Base-by-base conservation (phyloP, 2,329 filamentous ascomycete species). In the Hirsutella minnesotensis region DNA sequence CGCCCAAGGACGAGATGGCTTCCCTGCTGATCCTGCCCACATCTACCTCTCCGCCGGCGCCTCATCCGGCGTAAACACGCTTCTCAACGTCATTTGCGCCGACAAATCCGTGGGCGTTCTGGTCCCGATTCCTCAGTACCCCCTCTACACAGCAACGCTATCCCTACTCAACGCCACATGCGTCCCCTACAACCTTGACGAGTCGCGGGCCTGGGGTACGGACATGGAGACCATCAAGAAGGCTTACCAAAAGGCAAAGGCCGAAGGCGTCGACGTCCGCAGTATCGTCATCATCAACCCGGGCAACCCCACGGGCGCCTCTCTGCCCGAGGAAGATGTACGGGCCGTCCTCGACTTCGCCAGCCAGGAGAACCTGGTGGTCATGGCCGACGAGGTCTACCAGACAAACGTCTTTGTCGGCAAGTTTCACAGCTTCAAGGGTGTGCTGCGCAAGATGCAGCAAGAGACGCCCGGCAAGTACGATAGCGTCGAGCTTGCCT, bases 231-330 rank as follows among this genome's bases (percentile, higher is more conserved):
- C 77, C 38, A 92, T 98, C 64, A 79, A 78, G 53, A 61, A 74
- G 33, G 74, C 88, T 1, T 78, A 92, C 58, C 71, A 79, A 44
- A 79, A 86, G 59, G 90, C 89, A 49, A 78, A 81, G 59, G 67
- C 70, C 42, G 76, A 86, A 41, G 89, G 88, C 48, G 81, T 81
- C 47, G 88, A 96, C 53, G 86, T 95, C 42, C 86, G 89, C 55
- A 86, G 86, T 53, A 88, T 98, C 53, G 90, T 92, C 51, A 83
- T 98, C 55, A 98, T 98, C 72, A 98, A 98, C 74, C 92, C 92
- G 0, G 92, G 92, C 46, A 98, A 98, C 69, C 92, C 92, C 3
- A 98, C 92, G 3, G 92, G 92, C 51, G 87, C 88, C 40, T 92
- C 83, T 42, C 76, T 98, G 16, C 71, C 81, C 30, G 75, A 83